phyloP scores from a whole-genome alignment of 2,329 filamentous ascomycete species.

The Neophaeococcomyces mojaviensis region DNA sequence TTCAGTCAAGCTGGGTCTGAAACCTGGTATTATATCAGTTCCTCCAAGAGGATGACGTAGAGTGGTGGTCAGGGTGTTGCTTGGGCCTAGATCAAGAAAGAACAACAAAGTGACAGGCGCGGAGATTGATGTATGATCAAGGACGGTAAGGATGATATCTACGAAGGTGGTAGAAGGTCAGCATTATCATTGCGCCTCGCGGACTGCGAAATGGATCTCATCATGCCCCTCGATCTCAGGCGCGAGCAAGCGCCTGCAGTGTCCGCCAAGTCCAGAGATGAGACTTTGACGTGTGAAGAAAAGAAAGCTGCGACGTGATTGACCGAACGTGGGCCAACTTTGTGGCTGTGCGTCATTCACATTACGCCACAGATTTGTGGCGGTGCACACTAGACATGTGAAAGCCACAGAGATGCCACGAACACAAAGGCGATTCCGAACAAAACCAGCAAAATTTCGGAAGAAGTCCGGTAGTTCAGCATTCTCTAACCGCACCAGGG shows the following conservation, averaged over 20 bases:
- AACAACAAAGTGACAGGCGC: too few relatives aligned
- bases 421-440: not conserved
- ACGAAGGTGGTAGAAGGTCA: not conserved
- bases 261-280: not conserved
- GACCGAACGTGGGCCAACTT: not conserved
- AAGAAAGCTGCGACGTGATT: not conserved
- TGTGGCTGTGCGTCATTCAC: not conserved
- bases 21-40: not conserved
- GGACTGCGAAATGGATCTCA: not conserved
- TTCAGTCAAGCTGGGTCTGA: not conserved
- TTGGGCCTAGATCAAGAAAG: too few relatives aligned
- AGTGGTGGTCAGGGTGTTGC: too few relatives aligned
- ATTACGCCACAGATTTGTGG: not conserved
- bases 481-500: too few relatives aligned
- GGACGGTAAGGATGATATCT: not conserved
- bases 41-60: too few relatives aligned
- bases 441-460: not conserved
- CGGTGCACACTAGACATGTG: not conserved
- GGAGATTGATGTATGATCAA: too few relatives aligned
- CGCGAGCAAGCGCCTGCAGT: not conserved
- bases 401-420: too few relatives aligned
- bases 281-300: not conserved
- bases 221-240: constrained; percentile 4
- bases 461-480: not conserved
- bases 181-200: not conserved